phyloP scores from a whole-genome alignment of 2,329 filamentous ascomycete genomes.

The Fusarium verrucosum region DNA sequence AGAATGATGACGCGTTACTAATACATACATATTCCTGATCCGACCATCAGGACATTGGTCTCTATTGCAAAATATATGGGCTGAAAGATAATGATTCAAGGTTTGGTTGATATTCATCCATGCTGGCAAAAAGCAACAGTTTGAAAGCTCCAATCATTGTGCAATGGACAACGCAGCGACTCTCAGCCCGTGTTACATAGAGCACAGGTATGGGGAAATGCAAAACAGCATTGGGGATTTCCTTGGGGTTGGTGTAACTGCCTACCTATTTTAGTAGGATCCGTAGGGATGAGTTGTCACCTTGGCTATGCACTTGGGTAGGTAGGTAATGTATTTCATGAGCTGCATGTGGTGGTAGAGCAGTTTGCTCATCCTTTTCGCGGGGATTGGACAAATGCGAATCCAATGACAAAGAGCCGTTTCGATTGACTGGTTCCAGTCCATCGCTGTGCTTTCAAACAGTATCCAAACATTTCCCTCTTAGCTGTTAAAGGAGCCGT shows the following conservation, averaged over 20 bases:
- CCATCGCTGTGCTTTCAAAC: not conserved
- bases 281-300: constrained; percentile 31
- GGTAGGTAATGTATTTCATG: not conserved
- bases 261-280: not conserved
- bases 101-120: not conserved
- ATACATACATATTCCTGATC: not conserved
- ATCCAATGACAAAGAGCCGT: not conserved
- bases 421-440: not conserved
- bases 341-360: not conserved
- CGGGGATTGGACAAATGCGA: not conserved
- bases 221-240: constrained; percentile 7
- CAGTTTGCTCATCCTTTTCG: not conserved
- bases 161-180: constrained; percentile 5
- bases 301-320: constrained; percentile 5
- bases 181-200: constrained; percentile 9
- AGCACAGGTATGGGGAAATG: constrained; percentile 1
- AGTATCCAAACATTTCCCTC: not conserved
- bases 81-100: not conserved
- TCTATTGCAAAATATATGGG: not conserved
- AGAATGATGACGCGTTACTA: not conserved
- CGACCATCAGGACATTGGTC: not conserved
- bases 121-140: not conserved
- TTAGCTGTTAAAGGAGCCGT: not conserved
- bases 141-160: constrained; percentile 14
- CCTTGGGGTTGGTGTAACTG: not conserved